Evolutionary conservation across 2,329 filamentous ascomycete genomes (phyloP).

Genomic region (Fusarium foetens): DNA sequence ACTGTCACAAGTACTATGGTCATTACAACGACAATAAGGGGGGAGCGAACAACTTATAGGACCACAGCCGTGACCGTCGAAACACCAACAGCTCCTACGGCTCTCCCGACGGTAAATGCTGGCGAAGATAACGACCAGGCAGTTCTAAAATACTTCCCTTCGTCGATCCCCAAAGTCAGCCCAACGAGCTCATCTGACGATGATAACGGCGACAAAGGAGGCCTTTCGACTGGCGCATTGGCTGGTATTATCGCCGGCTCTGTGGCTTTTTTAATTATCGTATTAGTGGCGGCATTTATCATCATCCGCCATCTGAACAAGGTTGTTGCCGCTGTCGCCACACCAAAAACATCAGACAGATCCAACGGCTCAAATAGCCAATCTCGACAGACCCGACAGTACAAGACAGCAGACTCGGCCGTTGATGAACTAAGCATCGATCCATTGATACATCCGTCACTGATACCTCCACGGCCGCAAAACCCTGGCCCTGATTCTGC

Average conservation of each 20-base stretch:
- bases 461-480: slow-evolving; percentile 45
- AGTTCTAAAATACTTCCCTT: slow-evolving; percentile 58
- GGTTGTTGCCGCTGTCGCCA: slow-evolving; percentile 54
- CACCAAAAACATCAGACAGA: slow-evolving; percentile 48
- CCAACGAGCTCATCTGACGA: slow-evolving; percentile 40
- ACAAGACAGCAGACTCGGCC: slow-evolving; percentile 56
- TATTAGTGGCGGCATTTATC: slow-evolving; percentile 59
- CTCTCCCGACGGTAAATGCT: slow-evolving; percentile 41
- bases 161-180: slow-evolving; percentile 54
- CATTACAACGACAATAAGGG: slow-evolving; percentile 58
- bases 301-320: slow-evolving; percentile 62
- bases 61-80: slow-evolving; percentile 53
- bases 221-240: slow-evolving; percentile 55
- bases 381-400: slow-evolving; percentile 50
- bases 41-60: slow-evolving; percentile 53
- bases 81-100: slow-evolving; percentile 52
- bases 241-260: slow-evolving; percentile 66
- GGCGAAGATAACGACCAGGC: slow-evolving; percentile 42
- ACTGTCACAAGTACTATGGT: slow-evolving; percentile 58
- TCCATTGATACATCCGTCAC: slow-evolving; percentile 54
- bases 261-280: slow-evolving; percentile 58
- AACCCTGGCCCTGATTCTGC: slow-evolving; percentile 39
- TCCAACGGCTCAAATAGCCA: slow-evolving; percentile 46
- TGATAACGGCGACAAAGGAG: slow-evolving; percentile 42
- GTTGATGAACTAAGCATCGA: slow-evolving; percentile 56